Conservation (phyloP, 495 filamentous ascomycete species). For the Ascobolus immersus region DNA sequence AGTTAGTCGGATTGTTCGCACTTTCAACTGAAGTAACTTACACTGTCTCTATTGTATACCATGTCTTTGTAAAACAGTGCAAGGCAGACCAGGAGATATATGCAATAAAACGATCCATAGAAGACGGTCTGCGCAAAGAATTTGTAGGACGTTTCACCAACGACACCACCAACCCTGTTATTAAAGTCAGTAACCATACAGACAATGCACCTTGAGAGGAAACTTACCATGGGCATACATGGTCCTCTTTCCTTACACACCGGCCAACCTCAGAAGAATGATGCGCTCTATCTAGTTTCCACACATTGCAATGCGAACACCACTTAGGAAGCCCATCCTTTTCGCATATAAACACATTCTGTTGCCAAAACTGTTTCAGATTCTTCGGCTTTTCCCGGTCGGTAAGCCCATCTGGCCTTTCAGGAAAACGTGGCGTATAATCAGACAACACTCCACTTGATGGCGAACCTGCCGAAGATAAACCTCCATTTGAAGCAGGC, state of each 20-base stretch:
- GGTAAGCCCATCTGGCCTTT: not conserved
- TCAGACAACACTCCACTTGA: not conserved
- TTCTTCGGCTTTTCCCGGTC: slow-evolving; percentile 9
- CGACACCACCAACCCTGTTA: slow-evolving; percentile 59
- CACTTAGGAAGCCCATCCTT: slow-evolving; percentile 52
- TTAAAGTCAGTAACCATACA: not conserved
- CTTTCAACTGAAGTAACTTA: slow-evolving; percentile 4
- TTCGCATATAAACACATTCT: slow-evolving; percentile 61
- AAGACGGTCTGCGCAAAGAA: slow-evolving; percentile 68
- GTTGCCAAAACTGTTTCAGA: slow-evolving; percentile 36
- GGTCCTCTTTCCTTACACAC: slow-evolving; percentile 74
- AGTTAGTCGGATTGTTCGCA: slow-evolving; percentile 1
- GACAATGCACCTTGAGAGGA: not conserved
- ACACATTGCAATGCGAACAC: slow-evolving; percentile 54
- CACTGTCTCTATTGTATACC: slow-evolving; percentile 14
- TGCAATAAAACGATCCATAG: slow-evolving; percentile 43
- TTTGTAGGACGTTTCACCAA: slow-evolving; percentile 64
- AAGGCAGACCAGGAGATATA: slow-evolving; percentile 33
- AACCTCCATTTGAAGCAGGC: not conserved
- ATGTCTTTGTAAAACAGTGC: too few relatives aligned
- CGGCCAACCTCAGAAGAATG: slow-evolving; percentile 59
- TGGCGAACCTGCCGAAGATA: not conserved
- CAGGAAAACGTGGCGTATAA: not conserved
- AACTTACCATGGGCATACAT: slow-evolving; percentile 68
- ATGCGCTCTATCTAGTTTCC: slow-evolving; percentile 64